A percentile compares a stretch with the other conserved stretches of the same genome.
These are phyloP conservation scores for Hypoxylon rickii DNA, from an alignment of 495 filamentous ascomycete genomes.

Conservation along the genomic window DNA sequence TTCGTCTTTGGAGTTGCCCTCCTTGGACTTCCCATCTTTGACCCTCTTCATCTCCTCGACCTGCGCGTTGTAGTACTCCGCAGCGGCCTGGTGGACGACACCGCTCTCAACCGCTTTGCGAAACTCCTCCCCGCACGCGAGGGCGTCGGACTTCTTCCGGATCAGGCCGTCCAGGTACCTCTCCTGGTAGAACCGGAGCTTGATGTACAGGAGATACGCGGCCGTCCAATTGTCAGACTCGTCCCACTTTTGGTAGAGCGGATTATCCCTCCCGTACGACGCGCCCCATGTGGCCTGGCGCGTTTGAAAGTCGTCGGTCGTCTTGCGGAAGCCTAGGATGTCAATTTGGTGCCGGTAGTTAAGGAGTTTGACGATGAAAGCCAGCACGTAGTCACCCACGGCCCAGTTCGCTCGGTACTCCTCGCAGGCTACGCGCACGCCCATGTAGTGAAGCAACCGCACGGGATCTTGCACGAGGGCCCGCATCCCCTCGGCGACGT, in stretches of 20 bases:
- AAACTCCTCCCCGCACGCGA: neutral
- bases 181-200: neutral
- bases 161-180: neutral
- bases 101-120: no score
- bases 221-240: constrained; percentile 12
- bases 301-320: neutral
- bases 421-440: neutral
- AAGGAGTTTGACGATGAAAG: constrained; percentile 11
- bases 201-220: constrained; percentile 14
- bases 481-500: neutral
- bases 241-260: constrained; percentile 11
- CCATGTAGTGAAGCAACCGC: neutral
- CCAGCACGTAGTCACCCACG: neutral
- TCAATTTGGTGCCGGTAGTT: constrained; percentile 11
- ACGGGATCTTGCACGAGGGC: neutral
- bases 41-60: no score
- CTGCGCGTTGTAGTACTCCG: no score
- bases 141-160: neutral
- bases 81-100: no score
- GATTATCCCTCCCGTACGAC: neutral
- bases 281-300: constrained; percentile 2
- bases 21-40: no score
- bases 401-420: no score
- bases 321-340: neutral
- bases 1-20: no score